These are phyloP conservation scores for Acanthamoeba healyi DNA, from an alignment of 208 protist species.

Conservation along the genomic window DNA sequence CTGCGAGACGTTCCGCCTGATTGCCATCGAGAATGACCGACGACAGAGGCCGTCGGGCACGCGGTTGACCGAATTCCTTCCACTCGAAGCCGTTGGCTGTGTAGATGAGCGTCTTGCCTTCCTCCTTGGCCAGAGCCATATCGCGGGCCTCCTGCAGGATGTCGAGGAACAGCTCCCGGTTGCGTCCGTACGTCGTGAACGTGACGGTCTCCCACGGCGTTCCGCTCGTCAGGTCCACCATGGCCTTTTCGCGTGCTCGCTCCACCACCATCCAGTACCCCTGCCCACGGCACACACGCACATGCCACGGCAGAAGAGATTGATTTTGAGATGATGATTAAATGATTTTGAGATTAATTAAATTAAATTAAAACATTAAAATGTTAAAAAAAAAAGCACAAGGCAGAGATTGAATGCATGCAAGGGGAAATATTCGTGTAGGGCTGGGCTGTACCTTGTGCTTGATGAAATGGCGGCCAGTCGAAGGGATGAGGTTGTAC, in stretches of 20 bases:
- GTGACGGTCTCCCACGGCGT: conserved; percentile 80
- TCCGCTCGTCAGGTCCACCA: conserved; percentile 75
- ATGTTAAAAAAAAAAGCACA: too few species aligned
- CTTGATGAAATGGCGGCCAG: conserved; percentile 61
- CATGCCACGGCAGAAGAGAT: too few species aligned
- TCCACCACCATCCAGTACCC: conserved; percentile 71
- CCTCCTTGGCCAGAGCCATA: conserved; percentile 66
- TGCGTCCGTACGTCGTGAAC: conserved; percentile 75
- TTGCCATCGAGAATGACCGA: conserved; percentile 94
- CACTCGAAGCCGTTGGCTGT: conserved; percentile 77
- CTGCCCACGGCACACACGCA: background rate
- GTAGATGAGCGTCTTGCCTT: conserved; percentile 77
- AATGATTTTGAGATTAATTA: background rate
- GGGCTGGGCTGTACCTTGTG: conserved; percentile 61
- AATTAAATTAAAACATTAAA: background rate
- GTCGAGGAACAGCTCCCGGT: conserved; percentile 42
- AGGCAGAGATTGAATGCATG: conserved; percentile 51
- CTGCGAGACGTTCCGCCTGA: conserved; percentile 81
- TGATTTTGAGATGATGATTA: too few species aligned
- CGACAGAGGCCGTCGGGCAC: conserved; percentile 87
- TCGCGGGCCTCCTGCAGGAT: conserved; percentile 60
- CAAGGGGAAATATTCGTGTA: too few species aligned
- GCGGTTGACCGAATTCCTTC: conserved; percentile 74
- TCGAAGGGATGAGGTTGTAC: conserved; percentile 35
- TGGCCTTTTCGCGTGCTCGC: conserved; percentile 74